Evolutionary conservation across 139 green algal genomes (phyloP).

Genomic region (Mesotaenium endlicherianum): DNA sequence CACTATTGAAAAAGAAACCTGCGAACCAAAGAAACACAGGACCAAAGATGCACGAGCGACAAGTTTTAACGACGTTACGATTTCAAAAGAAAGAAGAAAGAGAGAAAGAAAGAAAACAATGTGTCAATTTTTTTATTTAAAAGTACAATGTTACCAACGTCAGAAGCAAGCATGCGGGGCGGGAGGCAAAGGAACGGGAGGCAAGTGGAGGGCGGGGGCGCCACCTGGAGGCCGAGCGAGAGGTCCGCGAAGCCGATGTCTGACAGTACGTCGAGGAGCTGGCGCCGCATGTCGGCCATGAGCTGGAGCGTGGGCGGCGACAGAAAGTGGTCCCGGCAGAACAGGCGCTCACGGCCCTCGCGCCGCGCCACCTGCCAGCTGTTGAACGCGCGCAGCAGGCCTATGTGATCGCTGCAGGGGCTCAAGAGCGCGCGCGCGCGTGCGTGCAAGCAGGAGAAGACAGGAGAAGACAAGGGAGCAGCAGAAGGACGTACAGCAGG

Average conservation of each 20-base stretch:
- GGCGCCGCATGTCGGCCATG: slow-evolving; percentile 34
- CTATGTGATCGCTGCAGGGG: slow-evolving; percentile 48
- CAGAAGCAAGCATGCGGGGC: no score
- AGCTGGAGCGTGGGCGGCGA: slow-evolving; percentile 27
- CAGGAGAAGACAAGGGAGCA: no score
- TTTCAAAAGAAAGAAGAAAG: no score
- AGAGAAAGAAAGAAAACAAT: background rate
- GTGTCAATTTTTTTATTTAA: no score
- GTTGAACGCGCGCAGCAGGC: slow-evolving; percentile 41
- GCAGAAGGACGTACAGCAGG: no score
- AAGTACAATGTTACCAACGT: no score
- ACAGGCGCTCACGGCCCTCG: background rate
- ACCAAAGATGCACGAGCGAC: no score
- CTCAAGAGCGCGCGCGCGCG: no score
- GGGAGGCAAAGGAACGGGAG: background rate
- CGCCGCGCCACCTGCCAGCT: slow-evolving; percentile 26
- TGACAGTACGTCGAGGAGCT: slow-evolving; percentile 5
- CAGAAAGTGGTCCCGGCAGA: slow-evolving; percentile 11
- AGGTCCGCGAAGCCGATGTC: slow-evolving; percentile 9
- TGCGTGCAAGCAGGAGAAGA: no score
- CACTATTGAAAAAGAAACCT: no score
- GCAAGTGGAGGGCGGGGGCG: background rate
- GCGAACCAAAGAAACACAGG: no score
- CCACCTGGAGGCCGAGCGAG: background rate
- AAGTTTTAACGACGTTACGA: no score